Evolutionary conservation across 768 basidiomycete species (phyloP), one percentile per base, ranked within the genome.

Genomic region (Macrolepiota albuminosa): DNA sequence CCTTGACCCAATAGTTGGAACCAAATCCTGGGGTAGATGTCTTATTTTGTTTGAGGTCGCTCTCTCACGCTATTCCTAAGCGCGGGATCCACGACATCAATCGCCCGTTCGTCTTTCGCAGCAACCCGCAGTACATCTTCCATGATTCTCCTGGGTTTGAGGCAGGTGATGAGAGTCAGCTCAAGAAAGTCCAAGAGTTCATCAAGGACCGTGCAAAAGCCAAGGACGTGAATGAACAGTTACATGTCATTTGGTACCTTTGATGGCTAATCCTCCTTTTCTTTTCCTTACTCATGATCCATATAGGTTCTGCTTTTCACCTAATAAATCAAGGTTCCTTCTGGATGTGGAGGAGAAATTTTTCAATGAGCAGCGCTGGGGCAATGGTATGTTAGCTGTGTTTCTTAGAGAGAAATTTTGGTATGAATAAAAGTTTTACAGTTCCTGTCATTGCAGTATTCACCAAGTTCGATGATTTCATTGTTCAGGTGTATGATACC

Each of bases 101-200:
- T 47, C 46, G 46, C 18, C 56, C 45, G 8, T 56, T 56, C 6
- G 46, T 37, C 33, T 56, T 56, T 37, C 33, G 33, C 24, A 56
- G 45, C 46, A 57, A 57, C 26, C 56, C 56, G 10, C 33, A 57
- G 24, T 48, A 48, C 26, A 57, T 57, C 26, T 48, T 57, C 8
- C 36, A 57, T 37, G 43, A 57, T 18, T 57, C 46, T 39, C 46
- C 56, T 36, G 39, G 53, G 39, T 54, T 54, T 5, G 39, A 54
- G 11, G 29, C 53, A 29, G 46, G 46, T 10, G 54, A 46, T 3
- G 43, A 56, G 43, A 45, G 33, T 33, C 40, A 55, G 43, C 54
- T 56, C 31, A n/a, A 56, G 54, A 56, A 56, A 46, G 54, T 56
- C 13, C 56, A 56, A 31, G 53, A 54, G 18, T 54, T 39, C 5